A percentile compares a stretch with the other conserved stretches of the same genome.
phyloP scores from a whole-genome alignment of 805 yeast species.

The Ogataea pilisensis region DNA sequence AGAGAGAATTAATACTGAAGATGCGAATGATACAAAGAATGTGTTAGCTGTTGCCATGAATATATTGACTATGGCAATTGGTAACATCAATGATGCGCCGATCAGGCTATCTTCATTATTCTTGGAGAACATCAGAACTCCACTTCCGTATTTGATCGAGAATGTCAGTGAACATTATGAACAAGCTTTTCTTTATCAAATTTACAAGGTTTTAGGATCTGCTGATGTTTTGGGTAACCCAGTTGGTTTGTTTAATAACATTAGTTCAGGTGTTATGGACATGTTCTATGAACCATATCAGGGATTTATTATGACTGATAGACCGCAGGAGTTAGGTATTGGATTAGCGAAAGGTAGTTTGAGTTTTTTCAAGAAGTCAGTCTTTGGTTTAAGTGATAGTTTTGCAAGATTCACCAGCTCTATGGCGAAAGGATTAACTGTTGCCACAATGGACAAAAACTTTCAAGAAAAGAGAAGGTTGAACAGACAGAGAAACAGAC shows the following conservation, averaged over 20 bases:
- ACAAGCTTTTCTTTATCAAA: slow-evolving; percentile 86
- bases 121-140: slow-evolving; percentile 85
- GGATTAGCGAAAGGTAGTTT: slow-evolving; percentile 95
- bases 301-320: slow-evolving; percentile 88
- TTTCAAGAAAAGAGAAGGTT: slow-evolving; percentile 84
- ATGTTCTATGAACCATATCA: slow-evolving; percentile 96
- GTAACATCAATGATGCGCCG: slow-evolving; percentile 96
- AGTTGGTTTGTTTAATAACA: slow-evolving; percentile 89
- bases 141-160: slow-evolving; percentile 65
- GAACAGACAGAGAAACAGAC: slow-evolving; percentile 70
- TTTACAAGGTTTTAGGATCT: slow-evolving; percentile 89
- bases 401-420: slow-evolving; percentile 91
- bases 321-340: slow-evolving; percentile 94
- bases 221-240: slow-evolving; percentile 98
- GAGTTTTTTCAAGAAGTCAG: slow-evolving; percentile 89
- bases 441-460: slow-evolving; percentile 79
- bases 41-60: slow-evolving; percentile 75
- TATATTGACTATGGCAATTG: slow-evolving; percentile 92
- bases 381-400: slow-evolving; percentile 92
- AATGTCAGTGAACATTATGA: slow-evolving; percentile 81
- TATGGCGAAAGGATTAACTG: slow-evolving; percentile 88
- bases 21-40: slow-evolving; percentile 52
- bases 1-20: slow-evolving; percentile 66
- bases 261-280: slow-evolving; percentile 94
- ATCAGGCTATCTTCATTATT: slow-evolving; percentile 81